These are phyloP conservation scores for Echites panduratus DNA, from an alignment of 257 asterid genomes.

Conservation along the genomic window DNA sequence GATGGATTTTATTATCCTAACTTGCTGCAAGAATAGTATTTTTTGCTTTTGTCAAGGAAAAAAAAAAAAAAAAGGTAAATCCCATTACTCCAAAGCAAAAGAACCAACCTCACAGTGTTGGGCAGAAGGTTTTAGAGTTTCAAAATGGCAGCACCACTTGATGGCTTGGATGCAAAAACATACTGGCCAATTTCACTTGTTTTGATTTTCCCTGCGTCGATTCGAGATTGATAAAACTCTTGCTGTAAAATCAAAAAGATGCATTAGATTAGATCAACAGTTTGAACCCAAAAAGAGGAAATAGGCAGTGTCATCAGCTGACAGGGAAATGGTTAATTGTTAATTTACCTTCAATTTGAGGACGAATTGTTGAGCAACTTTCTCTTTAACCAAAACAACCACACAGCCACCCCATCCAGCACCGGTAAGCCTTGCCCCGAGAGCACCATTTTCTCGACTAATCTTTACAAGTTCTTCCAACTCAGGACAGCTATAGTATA, in stretches of 20 bases:
- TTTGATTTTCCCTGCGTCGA: conserved; percentile 63
- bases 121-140: conserved; percentile 25
- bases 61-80: no score
- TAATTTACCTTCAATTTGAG: conserved; percentile 74
- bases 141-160: conserved; percentile 92
- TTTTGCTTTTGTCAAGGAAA: neutral
- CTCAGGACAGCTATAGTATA: conserved; percentile 62
- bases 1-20: no score
- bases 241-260: conserved; percentile 35
- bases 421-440: conserved; percentile 93
- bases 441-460: conserved; percentile 71
- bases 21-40: neutral
- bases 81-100: neutral
- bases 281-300: neutral
- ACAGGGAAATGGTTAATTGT: neutral
- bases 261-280: neutral
- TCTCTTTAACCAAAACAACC: conserved; percentile 90
- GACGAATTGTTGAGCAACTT: conserved; percentile 63
- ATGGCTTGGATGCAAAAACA: conserved; percentile 86
- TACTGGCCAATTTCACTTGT: conserved; percentile 59
- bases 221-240: conserved; percentile 68
- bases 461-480: conserved; percentile 81
- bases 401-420: conserved; percentile 99
- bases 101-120: neutral
- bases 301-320: neutral